Conservation (phyloP, 1,139 yeast genomes). For the Pneumocystis sp. region DNA sequence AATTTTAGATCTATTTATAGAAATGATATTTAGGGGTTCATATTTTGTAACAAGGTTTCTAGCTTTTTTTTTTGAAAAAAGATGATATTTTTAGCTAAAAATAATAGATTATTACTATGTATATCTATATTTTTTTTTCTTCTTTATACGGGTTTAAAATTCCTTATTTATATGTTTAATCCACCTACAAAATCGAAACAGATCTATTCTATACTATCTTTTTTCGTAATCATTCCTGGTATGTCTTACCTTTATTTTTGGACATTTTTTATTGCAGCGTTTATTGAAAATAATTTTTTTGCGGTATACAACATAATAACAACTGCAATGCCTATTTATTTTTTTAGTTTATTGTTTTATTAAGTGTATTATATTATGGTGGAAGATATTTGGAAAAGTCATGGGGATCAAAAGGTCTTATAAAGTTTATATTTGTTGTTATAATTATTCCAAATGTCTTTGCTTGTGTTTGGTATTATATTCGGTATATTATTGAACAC, state of each 20-base stretch:
- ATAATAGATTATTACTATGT: constrained; percentile 2
- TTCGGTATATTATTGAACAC: constrained; percentile 20
- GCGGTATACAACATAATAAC: constrained; percentile 25
- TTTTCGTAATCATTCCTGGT: constrained; percentile 54
- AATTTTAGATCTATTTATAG: background rate
- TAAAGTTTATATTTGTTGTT: constrained; percentile 42
- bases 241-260: constrained; percentile 49
- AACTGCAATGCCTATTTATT: background rate
- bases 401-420: constrained; percentile 47
- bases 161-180: background rate
- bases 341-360: constrained; percentile 26
- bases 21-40: background rate
- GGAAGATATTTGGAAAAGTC: constrained; percentile 37
- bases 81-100: constrained; percentile 1
- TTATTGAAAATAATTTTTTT: constrained; percentile 48
- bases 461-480: constrained; percentile 32
- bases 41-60: background rate
- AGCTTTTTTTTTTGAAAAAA: background rate
- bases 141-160: constrained; percentile 3
- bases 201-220: background rate
- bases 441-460: constrained; percentile 46
- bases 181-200: background rate
- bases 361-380: constrained; percentile 39
- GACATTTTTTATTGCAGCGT: constrained; percentile 58
- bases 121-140: constrained; percentile 3